Evolutionary conservation across 2,329 filamentous ascomycete genomes (phyloP).

Genomic region (Chaetomiaceae sp.): DNA sequence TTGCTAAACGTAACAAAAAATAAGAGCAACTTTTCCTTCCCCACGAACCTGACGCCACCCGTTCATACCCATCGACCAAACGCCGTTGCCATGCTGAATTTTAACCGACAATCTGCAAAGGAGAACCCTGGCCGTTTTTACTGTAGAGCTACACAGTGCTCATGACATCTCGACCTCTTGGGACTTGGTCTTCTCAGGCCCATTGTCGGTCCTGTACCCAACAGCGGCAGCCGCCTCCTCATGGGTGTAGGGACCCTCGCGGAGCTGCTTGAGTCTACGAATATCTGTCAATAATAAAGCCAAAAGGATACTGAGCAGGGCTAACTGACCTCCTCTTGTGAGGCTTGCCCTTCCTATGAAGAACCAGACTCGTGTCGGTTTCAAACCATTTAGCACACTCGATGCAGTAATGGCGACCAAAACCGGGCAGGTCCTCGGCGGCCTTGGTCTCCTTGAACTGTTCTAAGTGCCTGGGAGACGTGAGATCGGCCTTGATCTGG

Average conservation of each 20-base stretch:
- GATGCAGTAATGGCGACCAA: conserved; percentile 82
- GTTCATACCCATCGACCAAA: conserved; percentile 1
- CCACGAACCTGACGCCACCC: conserved; percentile 7
- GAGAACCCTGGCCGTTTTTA: no score
- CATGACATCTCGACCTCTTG: conserved; percentile 40
- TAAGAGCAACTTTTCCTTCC: background rate
- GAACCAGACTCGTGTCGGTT: conserved; percentile 67
- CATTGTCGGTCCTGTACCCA: conserved; percentile 68
- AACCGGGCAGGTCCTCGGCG: conserved; percentile 78
- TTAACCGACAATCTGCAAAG: no score
- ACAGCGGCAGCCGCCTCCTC: conserved; percentile 78
- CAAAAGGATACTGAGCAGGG: background rate
- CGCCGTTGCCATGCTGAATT: conserved; percentile 12
- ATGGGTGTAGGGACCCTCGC: conserved; percentile 81
- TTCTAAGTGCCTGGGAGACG: conserved; percentile 71
- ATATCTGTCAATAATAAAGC: background rate
- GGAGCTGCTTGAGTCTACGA: conserved; percentile 70
- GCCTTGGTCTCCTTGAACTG: conserved; percentile 76
- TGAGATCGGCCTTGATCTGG: conserved; percentile 80
- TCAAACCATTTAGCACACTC: conserved; percentile 98
- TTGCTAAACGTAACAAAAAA: background rate
- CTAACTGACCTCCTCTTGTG: conserved; percentile 75
- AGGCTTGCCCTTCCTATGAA: conserved; percentile 81
- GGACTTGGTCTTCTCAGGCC: conserved; percentile 40
- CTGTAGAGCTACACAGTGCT: no score